Percentiles rank a stretch among this genome's conserved stretches.
Conservation (phyloP, 345 rosid genomes). For the Microcos paniculata region DNA sequence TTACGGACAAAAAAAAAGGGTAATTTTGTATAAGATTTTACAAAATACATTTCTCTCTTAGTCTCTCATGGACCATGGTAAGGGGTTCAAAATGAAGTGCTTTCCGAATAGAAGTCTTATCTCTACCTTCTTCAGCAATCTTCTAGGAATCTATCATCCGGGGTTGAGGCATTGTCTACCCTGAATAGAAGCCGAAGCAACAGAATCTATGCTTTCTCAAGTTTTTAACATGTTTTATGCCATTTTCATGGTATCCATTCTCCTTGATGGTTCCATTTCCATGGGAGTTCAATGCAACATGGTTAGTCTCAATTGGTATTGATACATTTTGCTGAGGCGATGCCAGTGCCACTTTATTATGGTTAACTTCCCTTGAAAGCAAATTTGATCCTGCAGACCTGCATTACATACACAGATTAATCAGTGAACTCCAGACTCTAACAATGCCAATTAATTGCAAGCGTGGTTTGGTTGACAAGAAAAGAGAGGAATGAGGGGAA, state of each 20-base stretch:
- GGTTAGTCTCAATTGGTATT: constrained; percentile 20
- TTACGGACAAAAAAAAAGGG: background rate
- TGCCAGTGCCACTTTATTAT: constrained; percentile 53
- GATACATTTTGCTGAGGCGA: constrained; percentile 38
- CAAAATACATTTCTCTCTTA: background rate
- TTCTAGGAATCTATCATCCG: background rate
- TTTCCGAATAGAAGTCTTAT: background rate
- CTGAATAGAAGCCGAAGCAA: constrained; percentile 30
- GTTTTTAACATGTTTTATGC: constrained; percentile 17
- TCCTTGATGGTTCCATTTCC: constrained; percentile 6
- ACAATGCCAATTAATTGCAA: constrained; percentile 10
- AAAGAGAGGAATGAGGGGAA: too few relatives aligned
- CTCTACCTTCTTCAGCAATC: background rate
- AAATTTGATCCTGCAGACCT: constrained; percentile 52
- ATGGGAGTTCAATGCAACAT: constrained; percentile 16
- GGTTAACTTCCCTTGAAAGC: constrained; percentile 50
- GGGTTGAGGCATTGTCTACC: background rate
- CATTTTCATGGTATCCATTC: constrained; percentile 21
- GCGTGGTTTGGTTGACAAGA: background rate
- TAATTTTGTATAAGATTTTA: background rate
- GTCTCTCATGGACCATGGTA: too few relatives aligned
- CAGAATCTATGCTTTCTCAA: constrained; percentile 28
- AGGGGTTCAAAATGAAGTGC: too few relatives aligned
- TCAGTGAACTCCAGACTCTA: background rate
- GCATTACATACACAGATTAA: constrained; percentile 1